These are phyloP conservation scores for Lasiosphaeris hirsuta DNA, from an alignment of 495 filamentous ascomycete genomes.

Conservation along the genomic window DNA sequence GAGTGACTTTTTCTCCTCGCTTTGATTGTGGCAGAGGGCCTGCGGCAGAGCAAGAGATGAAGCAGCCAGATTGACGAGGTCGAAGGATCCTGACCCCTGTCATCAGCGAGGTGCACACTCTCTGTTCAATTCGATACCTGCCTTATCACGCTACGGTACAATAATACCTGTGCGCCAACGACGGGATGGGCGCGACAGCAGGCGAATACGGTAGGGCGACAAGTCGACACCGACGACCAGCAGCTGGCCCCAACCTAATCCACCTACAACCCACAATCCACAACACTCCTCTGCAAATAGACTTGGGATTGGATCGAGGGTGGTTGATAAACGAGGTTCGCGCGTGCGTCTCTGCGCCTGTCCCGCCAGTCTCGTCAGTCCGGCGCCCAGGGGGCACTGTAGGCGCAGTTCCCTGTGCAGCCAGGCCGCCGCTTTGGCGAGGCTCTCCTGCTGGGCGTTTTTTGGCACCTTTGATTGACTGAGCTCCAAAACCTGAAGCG, in stretches of 20 bases:
- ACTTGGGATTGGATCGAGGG: background rate
- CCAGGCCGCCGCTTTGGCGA: conserved; percentile 21
- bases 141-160: background rate
- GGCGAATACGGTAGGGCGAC: no score
- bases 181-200: background rate
- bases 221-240: no score
- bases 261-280: no score
- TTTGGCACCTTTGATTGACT: conserved; percentile 3
- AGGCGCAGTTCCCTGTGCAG: conserved; percentile 21
- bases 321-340: conserved; percentile 12
- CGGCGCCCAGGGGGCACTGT: background rate
- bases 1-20: background rate
- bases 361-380: conserved; percentile 11
- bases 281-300: conserved; percentile 2
- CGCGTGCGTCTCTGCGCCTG: conserved; percentile 18
- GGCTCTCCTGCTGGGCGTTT: conserved; percentile 20
- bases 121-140: conserved; percentile 23
- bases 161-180: background rate
- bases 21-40: background rate
- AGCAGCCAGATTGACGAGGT: conserved; percentile 16
- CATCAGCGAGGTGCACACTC: conserved; percentile 2
- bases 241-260: no score
- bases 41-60: conserved; percentile 12
- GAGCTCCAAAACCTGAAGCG: background rate
- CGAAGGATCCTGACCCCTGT: conserved; percentile 26